Percentiles rank a stretch among this genome's conserved stretches.
Evolutionary conservation across 805 yeast genomes (phyloP).

Genomic region (Wickerhamomyces strasburgensis): DNA sequence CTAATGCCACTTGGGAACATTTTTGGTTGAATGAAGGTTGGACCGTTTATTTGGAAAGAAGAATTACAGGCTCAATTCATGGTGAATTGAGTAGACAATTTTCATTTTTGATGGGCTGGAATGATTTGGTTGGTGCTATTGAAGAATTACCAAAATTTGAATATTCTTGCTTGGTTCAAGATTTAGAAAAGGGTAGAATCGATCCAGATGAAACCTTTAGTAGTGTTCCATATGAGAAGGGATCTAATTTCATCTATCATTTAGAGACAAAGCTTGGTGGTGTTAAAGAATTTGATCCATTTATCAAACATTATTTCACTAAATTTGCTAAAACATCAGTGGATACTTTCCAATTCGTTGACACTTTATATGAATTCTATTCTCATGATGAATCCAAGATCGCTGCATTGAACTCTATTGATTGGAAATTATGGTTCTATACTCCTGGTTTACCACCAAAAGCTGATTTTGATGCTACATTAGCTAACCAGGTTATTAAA

Average conservation of each 20-base stretch:
- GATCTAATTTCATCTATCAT: slow-evolving; percentile 71
- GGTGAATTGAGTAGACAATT: slow-evolving; percentile 71
- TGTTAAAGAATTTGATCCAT: slow-evolving; percentile 62
- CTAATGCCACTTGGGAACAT: slow-evolving; percentile 89
- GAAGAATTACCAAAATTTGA: slow-evolving; percentile 52
- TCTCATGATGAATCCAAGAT: slow-evolving; percentile 35
- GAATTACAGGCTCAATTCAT: slow-evolving; percentile 43
- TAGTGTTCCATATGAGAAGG: slow-evolving; percentile 88
- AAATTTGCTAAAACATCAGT: slow-evolving; percentile 66
- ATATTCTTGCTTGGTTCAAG: slow-evolving; percentile 64
- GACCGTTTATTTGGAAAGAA: slow-evolving; percentile 88
- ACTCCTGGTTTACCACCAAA: slow-evolving; percentile 86
- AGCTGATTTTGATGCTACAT: slow-evolving; percentile 71
- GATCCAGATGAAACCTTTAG: slow-evolving; percentile 92
- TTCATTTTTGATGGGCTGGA: slow-evolving; percentile 85
- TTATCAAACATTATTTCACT: slow-evolving; percentile 70
- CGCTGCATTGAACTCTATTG: slow-evolving; percentile 57
- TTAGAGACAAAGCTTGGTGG: slow-evolving; percentile 71
- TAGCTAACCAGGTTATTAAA: slow-evolving; percentile 66
- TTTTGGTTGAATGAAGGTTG: slow-evolving; percentile 96
- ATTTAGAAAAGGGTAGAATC: slow-evolving; percentile 53
- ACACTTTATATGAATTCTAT: slow-evolving; percentile 65
- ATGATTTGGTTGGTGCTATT: slow-evolving; percentile 64
- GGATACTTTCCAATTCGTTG: slow-evolving; percentile 78
- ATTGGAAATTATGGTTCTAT: slow-evolving; percentile 83